Base-by-base conservation (phyloP, 768 basidiomycete species). In the Guyanaporus albipodus region DNA sequence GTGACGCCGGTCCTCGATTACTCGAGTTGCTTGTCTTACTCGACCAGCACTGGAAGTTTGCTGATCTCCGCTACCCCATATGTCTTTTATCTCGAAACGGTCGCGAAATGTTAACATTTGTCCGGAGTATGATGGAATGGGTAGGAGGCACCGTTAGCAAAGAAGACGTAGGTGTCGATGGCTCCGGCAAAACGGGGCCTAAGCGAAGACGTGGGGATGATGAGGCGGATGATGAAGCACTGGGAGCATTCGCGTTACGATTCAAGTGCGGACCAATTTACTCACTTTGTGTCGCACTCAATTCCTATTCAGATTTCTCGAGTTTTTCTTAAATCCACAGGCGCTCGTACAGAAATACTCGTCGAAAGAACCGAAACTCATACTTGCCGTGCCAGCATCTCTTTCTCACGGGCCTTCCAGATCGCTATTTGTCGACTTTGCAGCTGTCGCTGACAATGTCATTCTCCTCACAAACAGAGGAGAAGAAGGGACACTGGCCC, bases 61-160 rank as follows among this genome's bases (percentile, higher is more conserved):
- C 88, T 1, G 80, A 82, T 35, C 78, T 87, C 40, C 79, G 79
- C 63, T 88, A 77, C 65, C 96, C 95, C 0, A 89, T 99, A 28
- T 98, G 95, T 64, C 78, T 99, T n/a, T 77, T 98, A 31, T 89
- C 89, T 38, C 78, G 85, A 27, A 94, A 92, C 6, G 92, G 87
- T 3, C 80, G 85, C 50, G 95, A 99, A 67, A 95, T 96, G 86
- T 68, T 96, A 28, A 86, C 88, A 1, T 91, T 93, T 60, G 90
- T 96, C 22, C 73, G 93, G 48, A 94, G 90, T 73, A 87, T 98
- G 88, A 95, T 96, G 80, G 96, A 98, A 63, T 98, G 94, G 92
- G 81, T 99, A 52, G 96, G 96, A 9, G 95, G 96, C 1, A 92
- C 90, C 12, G 83, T 96, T 43, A 90, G 85, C 57, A 91, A 91